Conservation (phyloP, 345 rosid species). For the Aurinia saxatilis region DNA sequence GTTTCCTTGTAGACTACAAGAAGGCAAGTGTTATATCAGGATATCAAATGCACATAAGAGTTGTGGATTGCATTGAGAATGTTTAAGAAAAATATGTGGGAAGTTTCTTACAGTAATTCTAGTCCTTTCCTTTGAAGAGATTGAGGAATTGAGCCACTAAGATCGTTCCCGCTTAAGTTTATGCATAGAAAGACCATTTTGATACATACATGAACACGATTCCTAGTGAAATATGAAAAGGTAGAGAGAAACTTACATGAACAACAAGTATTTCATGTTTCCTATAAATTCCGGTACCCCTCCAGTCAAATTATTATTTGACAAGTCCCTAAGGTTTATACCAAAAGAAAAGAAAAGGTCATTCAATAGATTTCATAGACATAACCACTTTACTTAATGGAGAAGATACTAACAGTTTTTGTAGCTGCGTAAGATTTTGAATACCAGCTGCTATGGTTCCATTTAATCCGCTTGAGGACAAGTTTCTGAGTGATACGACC, state of each 20-base stretch:
- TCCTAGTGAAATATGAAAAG: no score
- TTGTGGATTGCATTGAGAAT: background rate
- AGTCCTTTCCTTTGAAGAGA: background rate
- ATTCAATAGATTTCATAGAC: no score
- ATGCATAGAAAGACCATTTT: background rate
- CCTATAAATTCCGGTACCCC: conserved; percentile 39
- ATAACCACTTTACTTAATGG: background rate
- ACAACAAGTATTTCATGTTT: conserved; percentile 24
- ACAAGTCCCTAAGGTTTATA: no score
- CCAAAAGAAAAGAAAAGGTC: conserved; percentile 8
- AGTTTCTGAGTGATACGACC: conserved; percentile 14
- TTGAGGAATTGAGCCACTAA: conserved; percentile 32
- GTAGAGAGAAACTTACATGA: conserved; percentile 33
- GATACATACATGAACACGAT: no score
- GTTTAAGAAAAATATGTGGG: no score
- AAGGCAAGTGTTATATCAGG: background rate
- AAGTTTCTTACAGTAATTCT: background rate
- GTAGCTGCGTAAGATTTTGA: conserved; percentile 16
- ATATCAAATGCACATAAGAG: background rate
- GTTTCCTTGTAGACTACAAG: background rate
- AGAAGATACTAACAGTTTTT: background rate
- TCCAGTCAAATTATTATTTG: no score
- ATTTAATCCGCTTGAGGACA: conserved; percentile 36
- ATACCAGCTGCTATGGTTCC: conserved; percentile 25
- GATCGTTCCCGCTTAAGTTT: conserved; percentile 29